A percentile compares a stretch with the other conserved stretches of the same genome.
These are phyloP conservation scores for Nematocida ausubeli DNA, from an alignment of 371 early-diverging fungal species.

Conservation along the genomic window DNA sequence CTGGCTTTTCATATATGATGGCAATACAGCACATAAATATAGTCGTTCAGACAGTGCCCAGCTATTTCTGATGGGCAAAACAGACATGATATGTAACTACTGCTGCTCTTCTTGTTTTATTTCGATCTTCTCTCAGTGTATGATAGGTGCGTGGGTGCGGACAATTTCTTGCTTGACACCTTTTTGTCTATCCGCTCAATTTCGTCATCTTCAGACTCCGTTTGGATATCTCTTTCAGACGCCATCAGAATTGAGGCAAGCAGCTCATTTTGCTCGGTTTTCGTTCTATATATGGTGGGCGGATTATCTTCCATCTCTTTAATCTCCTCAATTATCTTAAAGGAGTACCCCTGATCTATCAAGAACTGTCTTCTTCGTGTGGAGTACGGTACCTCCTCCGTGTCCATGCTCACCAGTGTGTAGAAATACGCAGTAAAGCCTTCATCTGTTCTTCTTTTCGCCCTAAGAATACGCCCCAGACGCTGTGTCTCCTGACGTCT, in stretches of 20 bases:
- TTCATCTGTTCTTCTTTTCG: conserved; percentile 85
- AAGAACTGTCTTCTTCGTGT: conserved; percentile 93
- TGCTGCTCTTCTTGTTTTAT: background rate
- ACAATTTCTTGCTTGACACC: conserved; percentile 33
- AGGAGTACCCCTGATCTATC: conserved; percentile 98
- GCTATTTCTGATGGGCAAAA: no score
- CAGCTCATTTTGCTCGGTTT: conserved; percentile 77
- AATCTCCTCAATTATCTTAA: conserved; percentile 78
- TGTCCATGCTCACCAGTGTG: conserved; percentile 89
- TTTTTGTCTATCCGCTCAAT: conserved; percentile 46
- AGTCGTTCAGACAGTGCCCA: no score
- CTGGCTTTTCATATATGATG: no score
- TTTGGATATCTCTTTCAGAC: conserved; percentile 70
- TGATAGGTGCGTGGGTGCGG: conserved; percentile 6
- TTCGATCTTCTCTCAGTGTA: conserved; percentile 19
- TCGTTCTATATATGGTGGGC: conserved; percentile 73
- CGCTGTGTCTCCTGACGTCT: conserved; percentile 98
- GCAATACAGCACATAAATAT: no score
- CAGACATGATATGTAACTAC: no score
- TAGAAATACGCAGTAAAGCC: conserved; percentile 95
- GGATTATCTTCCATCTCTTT: conserved; percentile 75
- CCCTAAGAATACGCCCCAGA: conserved; percentile 84
- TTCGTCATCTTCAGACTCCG: conserved; percentile 59
- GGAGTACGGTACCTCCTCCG: conserved; percentile 97
- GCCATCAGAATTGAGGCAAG: conserved; percentile 79